A percentile compares a stretch with the other conserved stretches of the same genome.
Conservation (phyloP, 257 asterid genomes). For the Fraxinus anomala region DNA sequence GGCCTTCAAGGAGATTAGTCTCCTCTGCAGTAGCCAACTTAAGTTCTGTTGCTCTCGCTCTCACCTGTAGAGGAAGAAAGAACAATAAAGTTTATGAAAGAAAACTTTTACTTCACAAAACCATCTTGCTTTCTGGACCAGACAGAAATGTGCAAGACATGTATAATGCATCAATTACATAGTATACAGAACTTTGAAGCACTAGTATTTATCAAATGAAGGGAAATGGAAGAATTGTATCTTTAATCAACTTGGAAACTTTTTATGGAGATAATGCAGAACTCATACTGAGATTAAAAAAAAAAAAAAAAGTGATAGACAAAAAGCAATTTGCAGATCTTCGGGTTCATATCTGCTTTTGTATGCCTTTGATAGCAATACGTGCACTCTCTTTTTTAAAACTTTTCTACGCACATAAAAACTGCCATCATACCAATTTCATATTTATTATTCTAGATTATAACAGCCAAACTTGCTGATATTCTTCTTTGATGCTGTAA, state of each 20-base stretch:
- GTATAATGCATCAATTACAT: background rate
- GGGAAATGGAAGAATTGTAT: background rate
- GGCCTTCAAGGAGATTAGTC: slow-evolving; percentile 80
- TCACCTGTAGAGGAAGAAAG: slow-evolving; percentile 50
- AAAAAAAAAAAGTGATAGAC: background rate
- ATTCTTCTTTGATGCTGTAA: background rate
- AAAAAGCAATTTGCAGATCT: background rate
- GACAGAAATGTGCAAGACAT: background rate
- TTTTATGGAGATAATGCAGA: background rate
- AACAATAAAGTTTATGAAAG: background rate
- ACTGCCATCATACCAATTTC: background rate
- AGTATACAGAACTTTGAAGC: background rate
- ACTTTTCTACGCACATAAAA: background rate
- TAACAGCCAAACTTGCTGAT: background rate
- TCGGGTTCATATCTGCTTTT: background rate
- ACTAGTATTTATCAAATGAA: background rate
- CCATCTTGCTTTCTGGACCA: background rate
- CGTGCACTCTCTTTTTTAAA: background rate
- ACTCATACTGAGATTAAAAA: background rate
- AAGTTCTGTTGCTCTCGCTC: slow-evolving; percentile 93
- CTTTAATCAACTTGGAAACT: background rate
- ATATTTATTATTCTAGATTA: background rate
- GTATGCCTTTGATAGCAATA: background rate
- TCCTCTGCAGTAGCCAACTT: slow-evolving; percentile 64
- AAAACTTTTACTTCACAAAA: background rate